phyloP scores from a whole-genome alignment of 768 basidiomycete genomes.

The Suillus clintonianus region DNA sequence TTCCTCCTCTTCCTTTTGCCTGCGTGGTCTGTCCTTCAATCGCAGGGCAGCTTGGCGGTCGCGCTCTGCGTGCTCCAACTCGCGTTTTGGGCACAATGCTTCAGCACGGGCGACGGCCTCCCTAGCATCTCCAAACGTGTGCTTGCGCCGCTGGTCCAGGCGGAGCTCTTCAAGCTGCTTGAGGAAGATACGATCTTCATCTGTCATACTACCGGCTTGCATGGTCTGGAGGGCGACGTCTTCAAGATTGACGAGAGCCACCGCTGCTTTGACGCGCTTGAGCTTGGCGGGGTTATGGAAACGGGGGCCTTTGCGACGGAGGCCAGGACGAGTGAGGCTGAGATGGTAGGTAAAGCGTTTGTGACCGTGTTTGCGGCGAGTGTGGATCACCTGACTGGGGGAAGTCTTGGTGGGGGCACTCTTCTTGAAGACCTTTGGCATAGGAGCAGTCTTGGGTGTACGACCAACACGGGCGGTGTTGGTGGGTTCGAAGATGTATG shows the following conservation, averaged over 20 bases:
- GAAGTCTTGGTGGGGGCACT: neutral
- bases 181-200: slow-evolving; percentile 27
- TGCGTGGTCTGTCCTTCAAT: slow-evolving; percentile 14
- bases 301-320: slow-evolving; percentile 7
- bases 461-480: neutral
- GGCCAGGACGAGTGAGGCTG: neutral
- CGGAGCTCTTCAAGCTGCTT: slow-evolving; percentile 20
- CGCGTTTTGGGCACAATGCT: slow-evolving; percentile 10
- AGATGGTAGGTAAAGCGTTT: slow-evolving; percentile 19
- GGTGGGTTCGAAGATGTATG: slow-evolving; percentile 1
- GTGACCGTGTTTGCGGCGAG: slow-evolving; percentile 16
- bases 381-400: neutral
- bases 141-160: slow-evolving; percentile 9
- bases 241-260: slow-evolving; percentile 5
- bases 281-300: neutral
- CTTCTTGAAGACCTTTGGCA: neutral
- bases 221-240: slow-evolving; percentile 13
- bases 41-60: slow-evolving; percentile 20
- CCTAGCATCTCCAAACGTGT: slow-evolving; percentile 23
- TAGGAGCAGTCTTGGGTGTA: neutral
- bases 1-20: slow-evolving; percentile 13
- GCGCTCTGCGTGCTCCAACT: slow-evolving; percentile 15
- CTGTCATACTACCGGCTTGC: slow-evolving; percentile 12
- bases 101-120: slow-evolving; percentile 24
- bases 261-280: neutral